phyloP scores from a whole-genome alignment of 1,284 basidiomycete species.

The Porodaedalea pini region DNA sequence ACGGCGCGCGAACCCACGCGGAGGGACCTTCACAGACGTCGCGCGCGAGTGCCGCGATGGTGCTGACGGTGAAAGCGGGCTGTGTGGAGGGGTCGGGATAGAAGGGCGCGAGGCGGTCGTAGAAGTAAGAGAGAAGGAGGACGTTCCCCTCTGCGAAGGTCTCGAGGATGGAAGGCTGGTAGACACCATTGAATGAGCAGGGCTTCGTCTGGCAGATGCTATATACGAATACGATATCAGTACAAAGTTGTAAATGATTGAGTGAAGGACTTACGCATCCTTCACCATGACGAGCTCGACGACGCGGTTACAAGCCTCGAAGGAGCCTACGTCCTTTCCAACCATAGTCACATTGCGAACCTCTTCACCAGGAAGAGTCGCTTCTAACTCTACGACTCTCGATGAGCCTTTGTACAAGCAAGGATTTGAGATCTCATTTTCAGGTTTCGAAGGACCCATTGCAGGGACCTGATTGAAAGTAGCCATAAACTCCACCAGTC shows the following conservation, averaged over 20 bases:
- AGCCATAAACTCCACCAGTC: constrained; percentile 85
- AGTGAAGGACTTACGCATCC: constrained; percentile 68
- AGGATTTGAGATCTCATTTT: constrained; percentile 56
- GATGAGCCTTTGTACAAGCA: constrained; percentile 74
- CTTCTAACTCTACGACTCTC: constrained; percentile 67
- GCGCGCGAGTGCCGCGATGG: constrained; percentile 62
- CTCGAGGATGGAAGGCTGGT: constrained; percentile 92
- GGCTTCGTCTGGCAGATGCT: constrained; percentile 87
- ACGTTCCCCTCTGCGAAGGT: constrained; percentile 81
- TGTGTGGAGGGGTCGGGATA: constrained; percentile 41
- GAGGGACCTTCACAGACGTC: constrained; percentile 69
- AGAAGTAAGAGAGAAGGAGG: constrained; percentile 93
- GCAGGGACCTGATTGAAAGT: constrained; percentile 33
- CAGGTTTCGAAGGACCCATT: constrained; percentile 19
- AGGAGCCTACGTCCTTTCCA: constrained; percentile 77
- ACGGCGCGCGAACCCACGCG: constrained; percentile 53
- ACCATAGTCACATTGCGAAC: constrained; percentile 74
- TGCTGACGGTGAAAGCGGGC: constrained; percentile 44
- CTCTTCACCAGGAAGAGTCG: constrained; percentile 42
- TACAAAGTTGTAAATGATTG: constrained; percentile 13
- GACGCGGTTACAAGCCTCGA: constrained; percentile 81
- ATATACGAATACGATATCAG: background rate
- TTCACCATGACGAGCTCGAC: constrained; percentile 94
- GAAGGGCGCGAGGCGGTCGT: constrained; percentile 87
- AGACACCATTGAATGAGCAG: constrained; percentile 96